Base-by-base conservation (phyloP, 140 eudicot species). In the Oenanthe javanica region DNA sequence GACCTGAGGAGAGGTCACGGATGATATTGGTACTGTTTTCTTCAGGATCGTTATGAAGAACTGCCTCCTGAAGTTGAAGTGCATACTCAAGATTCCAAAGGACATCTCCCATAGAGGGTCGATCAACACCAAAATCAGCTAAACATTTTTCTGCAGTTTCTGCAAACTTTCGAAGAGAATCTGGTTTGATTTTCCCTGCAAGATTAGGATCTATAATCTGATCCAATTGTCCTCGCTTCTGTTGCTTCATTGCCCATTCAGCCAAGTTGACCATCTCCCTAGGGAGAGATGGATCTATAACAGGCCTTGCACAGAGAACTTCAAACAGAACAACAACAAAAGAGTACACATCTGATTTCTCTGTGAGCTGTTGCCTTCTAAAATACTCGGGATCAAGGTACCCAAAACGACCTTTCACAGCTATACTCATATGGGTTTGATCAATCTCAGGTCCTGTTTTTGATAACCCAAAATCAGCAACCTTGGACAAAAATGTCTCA, bases 31-130 rank as follows among this genome's bases (percentile, higher is more conserved):
- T 83, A 72, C 95, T 90, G 83, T 90, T 85, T 50, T 90, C 95
- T 43, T 90, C 95, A 2, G 95, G 92, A 55, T 90, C 95, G 52
- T 88, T 87, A 18, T 84, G 89, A 79, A 90, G 72, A 76, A 86
- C 88, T 40, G 92, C 92, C 81, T 90, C 95, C 76, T 90, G 95
- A 76, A 86, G 36, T 69, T 89, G 89, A 59, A 85, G 93, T 6
- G 85, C 87, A 19, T 31, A 92, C 49, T 92, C 97, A 25, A 92
- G 81, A 55, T 87, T 92, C 97, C 97, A 92, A 43, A 92, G 83
- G 14, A 90, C 87, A 75, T 92, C 97, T 1, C 97, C 93, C 97
- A 92, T 90, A 2, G 95, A 83, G 4, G 97, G 97, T 2, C 97
- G 84, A 21, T 92, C 93, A 4, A 76, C 10, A 42, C 97, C 95